Evolutionary conservation across 345 rosid species (phyloP).

Genomic region (Ricinus communis): DNA sequence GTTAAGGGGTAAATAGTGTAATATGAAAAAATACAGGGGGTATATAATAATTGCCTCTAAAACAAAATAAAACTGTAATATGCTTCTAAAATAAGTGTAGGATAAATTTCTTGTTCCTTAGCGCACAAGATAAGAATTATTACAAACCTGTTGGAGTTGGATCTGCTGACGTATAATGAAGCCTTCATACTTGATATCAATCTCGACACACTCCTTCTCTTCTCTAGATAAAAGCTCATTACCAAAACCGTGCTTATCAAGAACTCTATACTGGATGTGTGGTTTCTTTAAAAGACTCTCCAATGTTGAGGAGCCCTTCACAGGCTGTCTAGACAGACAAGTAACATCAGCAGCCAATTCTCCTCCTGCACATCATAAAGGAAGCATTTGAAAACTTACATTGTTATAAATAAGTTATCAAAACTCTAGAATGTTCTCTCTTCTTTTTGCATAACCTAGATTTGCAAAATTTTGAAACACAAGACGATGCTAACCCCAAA

Average conservation of each 20-base stretch:
- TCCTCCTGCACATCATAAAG: slow-evolving; percentile 51
- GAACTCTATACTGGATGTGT: slow-evolving; percentile 68
- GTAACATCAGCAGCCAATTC: slow-evolving; percentile 79
- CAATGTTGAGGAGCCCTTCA: slow-evolving; percentile 71
- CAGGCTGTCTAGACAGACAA: slow-evolving; percentile 73
- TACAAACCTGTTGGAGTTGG: slow-evolving; percentile 79
- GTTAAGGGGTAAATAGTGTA: too few species aligned
- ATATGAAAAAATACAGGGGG: too few species aligned
- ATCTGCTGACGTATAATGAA: slow-evolving; percentile 79
- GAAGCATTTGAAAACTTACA: not conserved
- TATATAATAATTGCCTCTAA: too few species aligned
- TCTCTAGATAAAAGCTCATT: slow-evolving; percentile 55
- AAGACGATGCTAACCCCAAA: not conserved
- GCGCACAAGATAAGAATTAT: not conserved
- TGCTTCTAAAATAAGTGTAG: not conserved
- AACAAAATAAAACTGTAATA: too few species aligned
- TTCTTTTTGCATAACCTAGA: not conserved
- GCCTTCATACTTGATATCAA: slow-evolving; percentile 91
- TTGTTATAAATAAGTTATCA: not conserved
- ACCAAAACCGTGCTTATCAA: slow-evolving; percentile 87
- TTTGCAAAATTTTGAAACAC: not conserved
- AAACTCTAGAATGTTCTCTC: not conserved
- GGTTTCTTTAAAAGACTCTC: slow-evolving; percentile 95
- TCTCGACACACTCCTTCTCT: slow-evolving; percentile 90
- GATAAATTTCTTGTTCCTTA: not conserved